Base-by-base conservation (phyloP, 352 stramenopile species). In the Pythium oligandrum region DNA sequence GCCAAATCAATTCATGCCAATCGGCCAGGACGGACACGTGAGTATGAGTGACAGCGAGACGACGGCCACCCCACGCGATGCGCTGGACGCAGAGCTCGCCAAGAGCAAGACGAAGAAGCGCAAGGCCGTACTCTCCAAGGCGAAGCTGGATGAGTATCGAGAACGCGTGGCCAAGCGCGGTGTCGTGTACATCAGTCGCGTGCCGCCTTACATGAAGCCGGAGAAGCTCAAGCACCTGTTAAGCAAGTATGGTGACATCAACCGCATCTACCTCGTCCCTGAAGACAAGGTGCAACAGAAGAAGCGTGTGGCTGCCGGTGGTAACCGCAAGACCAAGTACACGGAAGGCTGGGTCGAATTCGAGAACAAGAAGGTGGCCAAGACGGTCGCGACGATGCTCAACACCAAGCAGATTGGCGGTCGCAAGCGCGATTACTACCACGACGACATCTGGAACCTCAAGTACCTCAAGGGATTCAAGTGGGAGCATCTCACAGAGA, bases 381-480 rank as follows among this genome's bases (percentile, higher is more conserved):
- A 98, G 57, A 69, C 70, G 42, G 85, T 98, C 47, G 96, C 92
- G 12, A 80, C 85, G 55, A 83, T 87, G 63, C 80, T 99, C 52
- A 99, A 99, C 75, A 97, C 88, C 66, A 78, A 75, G 46, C 73
- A 81, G 57, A 95, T 97, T 35, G 93, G 92, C 51, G 90, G 92
- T 50, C 98, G 98, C 57, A 97, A 98, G 61, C 86, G 86, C 59
- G 81, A 93, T 49, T 97, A 98, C 68, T 98, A 98, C 86, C 95
- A 98, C 68, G 95, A 98, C 64, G 88, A 99, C 68, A 89, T 99
- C 34, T 99, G 97, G 97, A 98, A 98, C 69, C 72, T 99, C 57
- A 99, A 99, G 75, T 99, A 99, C 78, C 77, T 99, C 59, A 90
- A 88, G 40, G 94, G 95, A 26, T 99, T 99, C 71, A 98, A 99